Evolutionary conservation across 257 asterid species (phyloP), one percentile per base, ranked within the genome.

Genomic region (Solanum sejunctum): DNA sequence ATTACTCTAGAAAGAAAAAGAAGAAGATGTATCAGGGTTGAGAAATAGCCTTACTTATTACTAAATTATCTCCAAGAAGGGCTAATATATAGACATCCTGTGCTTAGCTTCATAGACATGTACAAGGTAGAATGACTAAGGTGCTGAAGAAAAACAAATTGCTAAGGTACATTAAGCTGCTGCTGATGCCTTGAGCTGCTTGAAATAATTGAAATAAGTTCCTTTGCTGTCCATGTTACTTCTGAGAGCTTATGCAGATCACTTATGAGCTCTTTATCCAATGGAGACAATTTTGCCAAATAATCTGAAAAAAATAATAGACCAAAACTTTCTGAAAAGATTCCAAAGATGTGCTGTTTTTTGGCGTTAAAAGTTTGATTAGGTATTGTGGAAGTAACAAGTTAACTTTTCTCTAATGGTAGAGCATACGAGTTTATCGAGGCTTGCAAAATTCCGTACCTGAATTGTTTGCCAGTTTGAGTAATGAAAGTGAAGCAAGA

Each of bases 221-320:
- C 93, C 85, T 84, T 85, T 4, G 98, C 96, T 15, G 98, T 92
- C 98, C 98, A 92, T 55, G 98, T 92, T 26, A 88, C 90, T 67
- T 81, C 51, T 26, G 93, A 91, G 17, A 95, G 92, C 79, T 88
- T 84, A 70, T 86, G 87, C 54, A 93, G 92, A 89, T 89, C 66
- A 58, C 85, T 84, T 18, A 90, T 51, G 52, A 87, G 88, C 55
- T 87, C 93, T 72, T 87, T 86, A 58, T 89, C 85, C 61, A 58
- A 20, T 73, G 81, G 55, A 13, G 71, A 85, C 51, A 85, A 85
- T 64, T 75, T 80, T 2, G 84, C 67, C 67, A 89, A 39, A 81
- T 86, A 91, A 86, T 91, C 98, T 93, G 95, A 18, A 21, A 88
- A 63, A 84, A 75, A 21, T 54, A 4, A 39, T n/a, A 78, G 17